Percentiles rank a stretch among this genome's conserved stretches.
Evolutionary conservation across 768 basidiomycete species (phyloP).

Genomic region (Agrocybe chaxingu): DNA sequence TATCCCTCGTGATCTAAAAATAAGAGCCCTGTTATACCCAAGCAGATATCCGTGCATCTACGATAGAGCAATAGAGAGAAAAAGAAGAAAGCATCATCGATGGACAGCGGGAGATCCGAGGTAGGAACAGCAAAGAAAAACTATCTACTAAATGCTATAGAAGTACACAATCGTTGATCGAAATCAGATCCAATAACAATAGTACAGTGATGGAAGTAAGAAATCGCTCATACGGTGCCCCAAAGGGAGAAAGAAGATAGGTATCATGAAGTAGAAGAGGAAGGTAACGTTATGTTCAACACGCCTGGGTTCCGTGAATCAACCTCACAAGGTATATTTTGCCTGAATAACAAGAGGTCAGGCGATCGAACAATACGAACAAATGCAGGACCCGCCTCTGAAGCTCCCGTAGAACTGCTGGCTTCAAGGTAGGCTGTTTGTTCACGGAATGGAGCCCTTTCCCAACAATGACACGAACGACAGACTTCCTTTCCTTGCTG

Average conservation of each 20-base stretch:
- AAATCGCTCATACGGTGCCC: too few species aligned
- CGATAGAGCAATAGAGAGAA: too few species aligned
- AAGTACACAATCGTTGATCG: too few species aligned
- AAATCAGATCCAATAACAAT: too few species aligned
- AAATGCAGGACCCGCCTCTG: slow-evolving; percentile 42
- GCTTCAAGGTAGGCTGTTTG: slow-evolving; percentile 75
- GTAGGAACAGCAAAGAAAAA: too few species aligned
- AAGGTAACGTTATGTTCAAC: slow-evolving; percentile 45
- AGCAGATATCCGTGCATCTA: too few species aligned
- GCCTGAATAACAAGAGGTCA: slow-evolving; percentile 35
- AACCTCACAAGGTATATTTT: slow-evolving; percentile 63
- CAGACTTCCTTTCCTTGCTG: slow-evolving; percentile 26
- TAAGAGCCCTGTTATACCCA: too few species aligned
- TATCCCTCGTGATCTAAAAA: too few species aligned
- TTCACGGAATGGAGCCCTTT: slow-evolving; percentile 80
- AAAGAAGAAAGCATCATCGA: too few species aligned
- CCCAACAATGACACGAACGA: slow-evolving; percentile 51
- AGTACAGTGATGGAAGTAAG: too few species aligned
- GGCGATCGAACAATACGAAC: not conserved
- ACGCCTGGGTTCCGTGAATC: slow-evolving; percentile 78
- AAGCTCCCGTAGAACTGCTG: slow-evolving; percentile 76
- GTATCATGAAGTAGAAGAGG: slow-evolving; percentile 1
- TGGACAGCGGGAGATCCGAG: too few species aligned
- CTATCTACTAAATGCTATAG: too few species aligned
- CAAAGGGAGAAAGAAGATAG: not conserved